Conservation (phyloP, 345 rosid genomes). For the Lenwebbia sp. region DNA sequence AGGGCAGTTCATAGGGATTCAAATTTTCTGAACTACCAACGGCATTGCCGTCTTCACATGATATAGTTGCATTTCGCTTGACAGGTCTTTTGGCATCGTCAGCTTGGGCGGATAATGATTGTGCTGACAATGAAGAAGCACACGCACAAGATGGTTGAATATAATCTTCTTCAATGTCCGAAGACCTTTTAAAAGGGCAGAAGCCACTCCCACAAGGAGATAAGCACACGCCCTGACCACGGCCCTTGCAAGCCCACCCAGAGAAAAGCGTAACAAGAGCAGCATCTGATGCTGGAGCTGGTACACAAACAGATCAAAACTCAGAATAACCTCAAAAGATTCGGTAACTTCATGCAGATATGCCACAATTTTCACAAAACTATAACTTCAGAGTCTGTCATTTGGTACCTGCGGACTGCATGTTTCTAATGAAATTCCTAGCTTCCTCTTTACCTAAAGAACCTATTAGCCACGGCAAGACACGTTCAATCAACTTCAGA, state of each 20-base stretch:
- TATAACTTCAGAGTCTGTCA: background rate
- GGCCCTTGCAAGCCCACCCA: constrained; percentile 96
- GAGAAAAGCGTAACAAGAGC: constrained; percentile 77
- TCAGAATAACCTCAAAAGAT: background rate
- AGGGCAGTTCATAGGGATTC: constrained; percentile 22
- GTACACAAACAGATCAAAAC: constrained; percentile 6
- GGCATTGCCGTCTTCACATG: constrained; percentile 17
- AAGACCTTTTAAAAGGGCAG: constrained; percentile 41
- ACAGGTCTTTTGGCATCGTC: constrained; percentile 29
- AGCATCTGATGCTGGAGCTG: constrained; percentile 62
- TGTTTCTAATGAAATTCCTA: constrained; percentile 51
- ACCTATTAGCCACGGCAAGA: constrained; percentile 82
- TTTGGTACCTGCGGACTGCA: constrained; percentile 64
- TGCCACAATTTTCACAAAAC: background rate
- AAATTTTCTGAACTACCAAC: constrained; percentile 12
- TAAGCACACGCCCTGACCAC: constrained; percentile 49
- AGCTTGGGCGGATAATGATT: constrained; percentile 8
- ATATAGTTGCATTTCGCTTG: constrained; percentile 26
- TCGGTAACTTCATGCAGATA: background rate
- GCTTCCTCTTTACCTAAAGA: constrained; percentile 66
- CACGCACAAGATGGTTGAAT: constrained; percentile 34
- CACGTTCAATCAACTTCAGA: constrained; percentile 74
- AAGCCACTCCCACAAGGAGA: constrained; percentile 46
- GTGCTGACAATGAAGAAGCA: constrained; percentile 19
- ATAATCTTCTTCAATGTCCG: constrained; percentile 46